Evolutionary conservation across 2,329 filamentous ascomycete species (phyloP).

Genomic region (Fulvia fulva): DNA sequence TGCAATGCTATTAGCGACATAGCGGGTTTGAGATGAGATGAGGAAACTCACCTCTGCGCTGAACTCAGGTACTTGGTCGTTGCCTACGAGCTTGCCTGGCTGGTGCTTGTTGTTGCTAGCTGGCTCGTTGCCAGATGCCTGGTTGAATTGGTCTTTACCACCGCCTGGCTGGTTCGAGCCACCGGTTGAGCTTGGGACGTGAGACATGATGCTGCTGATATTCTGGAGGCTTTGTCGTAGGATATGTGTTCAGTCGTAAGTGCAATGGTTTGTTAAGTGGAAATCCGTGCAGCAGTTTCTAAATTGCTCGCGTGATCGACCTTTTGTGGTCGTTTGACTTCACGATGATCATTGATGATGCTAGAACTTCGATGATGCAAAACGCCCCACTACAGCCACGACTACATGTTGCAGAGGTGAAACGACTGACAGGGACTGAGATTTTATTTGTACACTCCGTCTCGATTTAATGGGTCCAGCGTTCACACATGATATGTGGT

Average conservation of each 20-base stretch:
- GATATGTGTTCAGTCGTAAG: too few species aligned
- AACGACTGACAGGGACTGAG: too few species aligned
- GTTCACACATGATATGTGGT: too few species aligned
- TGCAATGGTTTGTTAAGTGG: too few species aligned
- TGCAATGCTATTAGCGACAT: not conserved
- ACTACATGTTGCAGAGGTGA: too few species aligned
- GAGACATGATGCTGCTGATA: not conserved
- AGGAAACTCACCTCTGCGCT: slow-evolving; percentile 48
- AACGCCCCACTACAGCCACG: not conserved
- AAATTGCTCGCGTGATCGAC: not conserved
- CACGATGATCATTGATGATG: not conserved
- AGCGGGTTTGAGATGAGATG: not conserved
- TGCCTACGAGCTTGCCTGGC: slow-evolving; percentile 57
- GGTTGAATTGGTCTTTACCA: not conserved
- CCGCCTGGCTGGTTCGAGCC: not conserved
- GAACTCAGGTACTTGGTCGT: slow-evolving; percentile 61
- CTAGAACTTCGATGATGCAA: not conserved
- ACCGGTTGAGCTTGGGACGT: not conserved
- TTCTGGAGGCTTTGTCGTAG: not conserved
- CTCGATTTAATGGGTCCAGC: too few species aligned
- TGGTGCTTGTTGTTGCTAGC: slow-evolving; percentile 51
- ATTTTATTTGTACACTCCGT: too few species aligned
- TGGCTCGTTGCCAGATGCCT: not conserved
- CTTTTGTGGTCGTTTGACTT: not conserved
- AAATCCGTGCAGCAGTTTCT: not conserved